Conservation (phyloP, 768 basidiomycete species). For the Podaxis rugospora region DNA sequence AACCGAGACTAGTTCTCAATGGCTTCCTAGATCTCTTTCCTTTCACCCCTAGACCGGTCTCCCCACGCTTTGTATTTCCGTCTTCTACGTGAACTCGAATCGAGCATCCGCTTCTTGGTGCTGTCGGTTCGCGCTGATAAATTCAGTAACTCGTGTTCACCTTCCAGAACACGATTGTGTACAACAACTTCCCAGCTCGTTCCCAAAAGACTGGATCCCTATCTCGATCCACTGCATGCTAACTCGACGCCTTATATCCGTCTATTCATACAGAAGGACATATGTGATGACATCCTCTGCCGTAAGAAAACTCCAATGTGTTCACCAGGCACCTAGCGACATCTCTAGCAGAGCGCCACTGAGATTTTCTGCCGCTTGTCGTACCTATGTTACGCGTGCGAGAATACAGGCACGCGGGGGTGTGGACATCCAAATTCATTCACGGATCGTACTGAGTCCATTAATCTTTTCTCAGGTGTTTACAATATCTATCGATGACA, state of each 20-base stretch:
- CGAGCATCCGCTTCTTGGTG: neutral
- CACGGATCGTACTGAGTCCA: neutral
- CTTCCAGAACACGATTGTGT: neutral
- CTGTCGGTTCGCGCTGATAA: neutral
- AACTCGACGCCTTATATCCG: slow-evolving; percentile 16
- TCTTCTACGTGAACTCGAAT: neutral
- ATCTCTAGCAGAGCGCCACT: slow-evolving; percentile 13
- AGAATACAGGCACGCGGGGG: neutral
- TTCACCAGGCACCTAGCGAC: slow-evolving; percentile 8
- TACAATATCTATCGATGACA: neutral
- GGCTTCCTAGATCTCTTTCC: neutral
- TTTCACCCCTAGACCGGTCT: neutral
- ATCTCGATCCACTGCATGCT: neutral
- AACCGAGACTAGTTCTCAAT: neutral
- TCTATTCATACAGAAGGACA: slow-evolving; percentile 8
- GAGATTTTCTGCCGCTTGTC: slow-evolving; percentile 4
- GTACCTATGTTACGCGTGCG: neutral
- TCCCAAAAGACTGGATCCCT: neutral
- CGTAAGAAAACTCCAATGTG: slow-evolving; percentile 17
- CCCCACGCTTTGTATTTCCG: neutral
- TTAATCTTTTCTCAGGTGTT: neutral
- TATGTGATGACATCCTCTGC: slow-evolving; percentile 11
- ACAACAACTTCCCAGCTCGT: neutral
- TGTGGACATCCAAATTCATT: neutral
- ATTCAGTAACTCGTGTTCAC: neutral